Conservation (phyloP, 192 early-diverging fungal species). For the Backusella sp. region DNA sequence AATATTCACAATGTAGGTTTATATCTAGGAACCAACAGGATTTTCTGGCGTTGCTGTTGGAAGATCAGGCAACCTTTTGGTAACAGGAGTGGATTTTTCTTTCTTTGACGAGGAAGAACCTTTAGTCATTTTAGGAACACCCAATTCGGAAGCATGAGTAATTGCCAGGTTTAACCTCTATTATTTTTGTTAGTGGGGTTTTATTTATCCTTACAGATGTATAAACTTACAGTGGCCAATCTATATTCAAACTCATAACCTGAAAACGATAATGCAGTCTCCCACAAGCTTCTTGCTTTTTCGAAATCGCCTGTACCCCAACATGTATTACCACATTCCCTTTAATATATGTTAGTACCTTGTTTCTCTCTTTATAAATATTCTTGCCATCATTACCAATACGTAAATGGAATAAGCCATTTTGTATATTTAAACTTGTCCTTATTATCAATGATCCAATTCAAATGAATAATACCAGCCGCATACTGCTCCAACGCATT, state of each 20-base stretch:
- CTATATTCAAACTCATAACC: conserved; percentile 55
- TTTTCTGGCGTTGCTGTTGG: background rate
- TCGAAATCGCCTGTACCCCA: conserved; percentile 41
- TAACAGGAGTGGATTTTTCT: background rate
- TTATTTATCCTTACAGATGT: background rate
- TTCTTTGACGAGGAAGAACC: background rate
- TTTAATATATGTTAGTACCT: background rate
- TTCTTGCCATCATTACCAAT: conserved; percentile 30
- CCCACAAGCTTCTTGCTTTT: conserved; percentile 44
- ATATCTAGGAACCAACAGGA: background rate
- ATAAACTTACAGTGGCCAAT: conserved; percentile 31
- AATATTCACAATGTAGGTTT: background rate
- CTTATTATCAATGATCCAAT: conserved; percentile 51
- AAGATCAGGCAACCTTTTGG: background rate
- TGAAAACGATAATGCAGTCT: conserved; percentile 38
- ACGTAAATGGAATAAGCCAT: conserved; percentile 56
- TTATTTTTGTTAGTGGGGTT: background rate
- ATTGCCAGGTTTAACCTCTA: conserved; percentile 36
- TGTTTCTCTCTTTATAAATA: background rate
- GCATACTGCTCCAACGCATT: conserved; percentile 40
- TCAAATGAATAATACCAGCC: conserved; percentile 43
- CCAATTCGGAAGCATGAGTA: conserved; percentile 28
- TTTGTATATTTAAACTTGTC: conserved; percentile 39
- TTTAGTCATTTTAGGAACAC: conserved; percentile 14
- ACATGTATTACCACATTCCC: conserved; percentile 47